Conservation (phyloP, 331 rosid species). For the Quercus lobata region DNA sequence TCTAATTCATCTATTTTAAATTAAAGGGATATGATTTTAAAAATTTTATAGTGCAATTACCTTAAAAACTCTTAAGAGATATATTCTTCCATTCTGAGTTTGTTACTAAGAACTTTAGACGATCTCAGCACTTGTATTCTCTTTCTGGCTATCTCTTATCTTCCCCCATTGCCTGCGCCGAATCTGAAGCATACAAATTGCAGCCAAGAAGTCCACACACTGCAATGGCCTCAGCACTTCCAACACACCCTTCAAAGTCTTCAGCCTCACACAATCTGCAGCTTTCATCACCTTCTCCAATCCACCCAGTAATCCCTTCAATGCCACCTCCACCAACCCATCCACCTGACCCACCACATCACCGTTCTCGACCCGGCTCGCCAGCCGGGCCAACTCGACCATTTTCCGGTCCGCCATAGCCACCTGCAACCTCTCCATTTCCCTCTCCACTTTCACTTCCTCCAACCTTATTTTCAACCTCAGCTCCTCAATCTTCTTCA, state of each 20-base stretch:
- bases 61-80: too few relatives aligned
- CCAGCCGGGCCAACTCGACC: conserved; percentile 33
- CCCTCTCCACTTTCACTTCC: conserved; percentile 65
- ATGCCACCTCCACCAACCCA: conserved; percentile 31
- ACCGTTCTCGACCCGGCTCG: not conserved
- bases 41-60: too few relatives aligned
- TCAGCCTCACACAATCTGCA: conserved; percentile 73
- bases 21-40: too few relatives aligned
- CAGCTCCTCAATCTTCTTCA: conserved; percentile 32
- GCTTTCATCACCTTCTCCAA: conserved; percentile 65
- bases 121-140: not conserved
- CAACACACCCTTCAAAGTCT: conserved; percentile 54
- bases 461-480: conserved; percentile 37
- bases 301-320: conserved; percentile 39
- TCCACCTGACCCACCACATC: not conserved
- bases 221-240: conserved; percentile 60
- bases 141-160: not conserved
- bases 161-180: conserved; percentile 41
- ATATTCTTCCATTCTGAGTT: too few relatives aligned
- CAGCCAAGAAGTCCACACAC: conserved; percentile 59
- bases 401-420: conserved; percentile 57
- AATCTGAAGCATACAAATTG: conserved; percentile 32
- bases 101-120: too few relatives aligned
- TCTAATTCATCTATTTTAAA: too few relatives aligned
- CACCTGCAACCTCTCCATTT: conserved; percentile 75